These are phyloP conservation scores for Pythium sp. DNA, from an alignment of 352 stramenopile species.

Conservation along the genomic window DNA sequence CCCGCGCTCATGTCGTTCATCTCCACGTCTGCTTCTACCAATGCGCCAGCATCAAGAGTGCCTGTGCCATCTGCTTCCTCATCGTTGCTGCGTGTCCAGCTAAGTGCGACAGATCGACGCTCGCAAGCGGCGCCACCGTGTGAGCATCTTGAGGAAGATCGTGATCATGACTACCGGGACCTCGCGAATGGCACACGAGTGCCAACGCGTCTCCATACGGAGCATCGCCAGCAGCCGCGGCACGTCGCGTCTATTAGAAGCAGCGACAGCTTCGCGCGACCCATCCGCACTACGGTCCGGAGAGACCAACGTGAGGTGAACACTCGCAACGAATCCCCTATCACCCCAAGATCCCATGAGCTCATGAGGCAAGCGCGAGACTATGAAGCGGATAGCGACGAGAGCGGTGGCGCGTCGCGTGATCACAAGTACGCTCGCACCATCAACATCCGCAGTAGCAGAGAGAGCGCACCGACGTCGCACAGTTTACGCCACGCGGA, in stretches of 20 bases:
- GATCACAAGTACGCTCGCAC: background rate
- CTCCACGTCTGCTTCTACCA: background rate
- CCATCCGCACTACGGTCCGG: background rate
- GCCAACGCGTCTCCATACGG: background rate
- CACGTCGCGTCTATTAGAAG: background rate
- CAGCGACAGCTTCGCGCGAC: background rate
- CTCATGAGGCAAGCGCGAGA: background rate
- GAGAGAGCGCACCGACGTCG: background rate
- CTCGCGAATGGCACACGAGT: background rate
- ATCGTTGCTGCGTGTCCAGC: background rate
- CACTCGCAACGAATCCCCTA: background rate
- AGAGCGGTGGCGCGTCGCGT: background rate
- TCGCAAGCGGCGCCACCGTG: background rate
- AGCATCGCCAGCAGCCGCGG: background rate
- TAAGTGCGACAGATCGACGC: background rate
- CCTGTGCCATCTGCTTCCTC: background rate
- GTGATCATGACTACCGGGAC: no score
- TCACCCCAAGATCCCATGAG: background rate
- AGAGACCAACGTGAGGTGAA: background rate
- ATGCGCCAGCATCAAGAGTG: background rate
- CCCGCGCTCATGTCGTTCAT: constrained; percentile 1
- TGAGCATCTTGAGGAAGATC: background rate
- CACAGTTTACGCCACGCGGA: background rate
- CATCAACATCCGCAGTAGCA: background rate
- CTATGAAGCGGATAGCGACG: background rate